These are phyloP conservation scores for Pleurotus cornucopiae DNA, from an alignment of 768 basidiomycete genomes.

Conservation along the genomic window DNA sequence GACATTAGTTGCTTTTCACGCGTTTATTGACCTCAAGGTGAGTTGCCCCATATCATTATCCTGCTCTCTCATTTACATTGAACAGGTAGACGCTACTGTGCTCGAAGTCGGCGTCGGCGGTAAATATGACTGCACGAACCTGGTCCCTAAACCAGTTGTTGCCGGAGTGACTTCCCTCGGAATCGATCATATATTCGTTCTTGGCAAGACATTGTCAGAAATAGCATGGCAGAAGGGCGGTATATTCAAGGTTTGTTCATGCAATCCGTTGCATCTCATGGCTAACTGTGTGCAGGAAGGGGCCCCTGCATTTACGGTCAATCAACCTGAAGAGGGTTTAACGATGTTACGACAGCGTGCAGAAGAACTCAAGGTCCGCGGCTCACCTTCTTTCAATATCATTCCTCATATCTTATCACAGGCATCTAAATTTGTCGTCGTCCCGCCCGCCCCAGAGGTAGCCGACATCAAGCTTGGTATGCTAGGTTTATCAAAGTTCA, in stretches of 20 bases:
- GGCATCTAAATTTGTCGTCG: conserved; percentile 67
- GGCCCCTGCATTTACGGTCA: conserved; percentile 81
- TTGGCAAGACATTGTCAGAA: conserved; percentile 84
- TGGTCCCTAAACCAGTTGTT: conserved; percentile 86
- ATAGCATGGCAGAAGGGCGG: conserved; percentile 97
- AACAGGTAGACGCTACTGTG: conserved; percentile 77
- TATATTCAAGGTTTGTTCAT: conserved; percentile 75
- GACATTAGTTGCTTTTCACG: conserved; percentile 89
- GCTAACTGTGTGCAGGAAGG: conserved; percentile 43
- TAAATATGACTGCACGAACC: conserved; percentile 90
- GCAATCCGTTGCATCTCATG: no score
- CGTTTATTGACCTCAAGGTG: conserved; percentile 69
- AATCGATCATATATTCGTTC: conserved; percentile 83
- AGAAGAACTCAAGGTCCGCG: conserved; percentile 55
- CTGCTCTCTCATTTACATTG: not conserved
- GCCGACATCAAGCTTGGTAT: conserved; percentile 58
- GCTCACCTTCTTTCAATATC: conserved; percentile 5
- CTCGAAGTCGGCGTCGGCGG: conserved; percentile 98
- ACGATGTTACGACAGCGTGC: conserved; percentile 67
- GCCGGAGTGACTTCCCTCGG: conserved; percentile 90
- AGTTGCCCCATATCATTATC: not conserved
- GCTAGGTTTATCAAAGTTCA: not conserved
- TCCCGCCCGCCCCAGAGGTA: conserved; percentile 48
- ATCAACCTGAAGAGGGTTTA: conserved; percentile 68
- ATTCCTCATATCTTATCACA: conserved; percentile 20